Evolutionary conservation across 1,139 yeast species (phyloP).

Genomic region (Yamadazyma blattariae): DNA sequence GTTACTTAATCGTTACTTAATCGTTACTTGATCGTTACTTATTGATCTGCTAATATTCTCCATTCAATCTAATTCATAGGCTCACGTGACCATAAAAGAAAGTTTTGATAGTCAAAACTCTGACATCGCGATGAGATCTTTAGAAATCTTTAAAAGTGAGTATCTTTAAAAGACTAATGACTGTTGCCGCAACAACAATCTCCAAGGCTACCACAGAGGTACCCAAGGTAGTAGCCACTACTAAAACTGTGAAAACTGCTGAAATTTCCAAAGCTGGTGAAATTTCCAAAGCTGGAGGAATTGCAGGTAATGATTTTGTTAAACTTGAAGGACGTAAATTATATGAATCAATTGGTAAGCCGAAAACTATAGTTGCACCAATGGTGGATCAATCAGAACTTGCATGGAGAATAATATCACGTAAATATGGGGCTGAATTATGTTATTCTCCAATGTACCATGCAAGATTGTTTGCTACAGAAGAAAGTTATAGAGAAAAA

Average conservation of each 20-base stretch:
- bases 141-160: conserved; percentile 1
- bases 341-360: conserved; percentile 66
- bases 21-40: no score
- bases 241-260: neutral
- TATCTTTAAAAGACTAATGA: conserved; percentile 1
- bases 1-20: no score
- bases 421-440: conserved; percentile 87
- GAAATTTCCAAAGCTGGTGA: neutral
- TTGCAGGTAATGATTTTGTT: no score
- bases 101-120: no score
- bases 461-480: conserved; percentile 84
- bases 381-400: conserved; percentile 98
- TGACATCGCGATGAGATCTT: conserved; percentile 1
- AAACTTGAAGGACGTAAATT: conserved; percentile 58
- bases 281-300: no score
- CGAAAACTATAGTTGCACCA: conserved; percentile 90
- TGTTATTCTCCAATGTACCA: conserved; percentile 98
- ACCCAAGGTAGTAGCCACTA: neutral
- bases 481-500: conserved; percentile 72
- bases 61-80: no score
- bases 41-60: no score
- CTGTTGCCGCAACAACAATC: conserved; percentile 1
- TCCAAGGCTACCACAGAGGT: neutral
- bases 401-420: conserved; percentile 89
- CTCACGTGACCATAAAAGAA: no score